A percentile compares a stretch with the other conserved stretches of the same genome.
These are phyloP conservation scores for Umbelopsis sp. DNA, from an alignment of 371 early-diverging fungal species.

Conservation along the genomic window DNA sequence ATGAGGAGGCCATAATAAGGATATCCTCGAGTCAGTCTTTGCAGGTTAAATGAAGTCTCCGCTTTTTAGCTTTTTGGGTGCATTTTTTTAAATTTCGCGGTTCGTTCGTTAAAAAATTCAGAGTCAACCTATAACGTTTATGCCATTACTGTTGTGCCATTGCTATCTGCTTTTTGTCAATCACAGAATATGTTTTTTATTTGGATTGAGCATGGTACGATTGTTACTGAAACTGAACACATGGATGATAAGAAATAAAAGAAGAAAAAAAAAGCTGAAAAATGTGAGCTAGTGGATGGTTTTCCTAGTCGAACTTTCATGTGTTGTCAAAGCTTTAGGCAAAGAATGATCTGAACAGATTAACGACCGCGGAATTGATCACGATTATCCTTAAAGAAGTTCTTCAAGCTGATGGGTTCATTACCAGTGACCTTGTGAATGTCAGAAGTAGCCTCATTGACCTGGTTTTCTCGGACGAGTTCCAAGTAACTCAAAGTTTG, in stretches of 20 bases:
- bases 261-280: neutral
- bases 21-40: neutral
- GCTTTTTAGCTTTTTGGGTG: neutral
- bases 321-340: neutral
- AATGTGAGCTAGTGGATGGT: neutral
- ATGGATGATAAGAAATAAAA: neutral
- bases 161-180: neutral
- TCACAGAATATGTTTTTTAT: neutral
- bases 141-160: no score
- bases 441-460: slow-evolving; percentile 13
- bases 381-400: slow-evolving; percentile 29
- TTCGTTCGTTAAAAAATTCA: no score
- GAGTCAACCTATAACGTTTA: no score
- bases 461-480: slow-evolving; percentile 12
- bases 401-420: slow-evolving; percentile 16
- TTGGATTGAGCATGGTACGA: neutral
- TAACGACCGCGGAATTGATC: slow-evolving; percentile 28
- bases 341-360: neutral
- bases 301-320: neutral
- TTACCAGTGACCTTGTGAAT: slow-evolving; percentile 20
- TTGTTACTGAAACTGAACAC: neutral
- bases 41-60: neutral
- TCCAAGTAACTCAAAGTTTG: slow-evolving; percentile 26
- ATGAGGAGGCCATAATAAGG: slow-evolving; percentile 40
- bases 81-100: no score